phyloP scores from a whole-genome alignment of 148 eudicot species.

The Vaccinium macrocarpon region DNA sequence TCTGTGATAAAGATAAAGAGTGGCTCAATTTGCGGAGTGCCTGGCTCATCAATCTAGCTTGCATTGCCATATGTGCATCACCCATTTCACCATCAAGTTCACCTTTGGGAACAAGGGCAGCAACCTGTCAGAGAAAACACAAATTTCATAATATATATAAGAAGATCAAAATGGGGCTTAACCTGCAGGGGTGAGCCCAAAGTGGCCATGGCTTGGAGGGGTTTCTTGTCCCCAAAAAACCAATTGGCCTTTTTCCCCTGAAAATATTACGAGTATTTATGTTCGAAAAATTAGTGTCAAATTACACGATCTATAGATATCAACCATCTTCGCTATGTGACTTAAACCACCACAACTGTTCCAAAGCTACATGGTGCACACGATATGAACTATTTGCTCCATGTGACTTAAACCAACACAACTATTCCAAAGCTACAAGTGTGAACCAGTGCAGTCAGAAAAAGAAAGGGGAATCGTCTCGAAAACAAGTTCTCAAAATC shows the following conservation, averaged over 20 bases:
- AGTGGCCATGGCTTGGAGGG: not conserved
- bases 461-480: not conserved
- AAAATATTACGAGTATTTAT: not conserved
- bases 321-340: not conserved
- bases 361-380: not conserved
- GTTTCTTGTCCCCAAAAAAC: not conserved
- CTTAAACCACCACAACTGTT: not conserved
- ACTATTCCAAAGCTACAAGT: not conserved
- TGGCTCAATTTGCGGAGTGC: conserved; percentile 98
- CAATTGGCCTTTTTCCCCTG: not conserved
- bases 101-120: conserved; percentile 95
- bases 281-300: not conserved
- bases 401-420: not conserved
- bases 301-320: not conserved
- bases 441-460: not conserved
- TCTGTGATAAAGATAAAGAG: conserved; percentile 83
- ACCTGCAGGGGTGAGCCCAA: not conserved
- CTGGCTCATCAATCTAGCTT: conserved; percentile 98
- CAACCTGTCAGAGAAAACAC: conserved; percentile 54
- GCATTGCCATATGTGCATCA: conserved; percentile 99
- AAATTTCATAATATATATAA: not conserved
- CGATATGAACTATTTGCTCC: not conserved
- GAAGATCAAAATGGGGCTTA: not conserved
- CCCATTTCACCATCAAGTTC: conserved; percentile 99
- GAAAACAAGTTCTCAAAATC: not conserved